Evolutionary conservation across 352 stramenopile species (phyloP).

Genomic region (Globisporangium alternatum): DNA sequence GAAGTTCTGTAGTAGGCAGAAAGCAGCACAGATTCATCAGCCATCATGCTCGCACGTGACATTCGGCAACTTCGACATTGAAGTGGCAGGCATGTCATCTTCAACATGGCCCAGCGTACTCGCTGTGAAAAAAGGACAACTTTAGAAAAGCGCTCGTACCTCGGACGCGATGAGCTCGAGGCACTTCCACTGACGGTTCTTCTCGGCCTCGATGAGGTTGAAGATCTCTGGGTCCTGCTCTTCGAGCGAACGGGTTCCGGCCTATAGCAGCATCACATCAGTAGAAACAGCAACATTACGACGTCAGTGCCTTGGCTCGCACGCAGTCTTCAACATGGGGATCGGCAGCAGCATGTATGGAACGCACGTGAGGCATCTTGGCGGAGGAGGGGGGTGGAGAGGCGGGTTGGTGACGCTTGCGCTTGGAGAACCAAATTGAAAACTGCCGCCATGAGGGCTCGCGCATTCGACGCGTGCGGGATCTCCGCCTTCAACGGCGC

Average conservation of each 20-base stretch:
- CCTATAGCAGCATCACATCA: slow-evolving; percentile 18
- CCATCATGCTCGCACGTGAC: background rate
- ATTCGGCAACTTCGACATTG: slow-evolving; percentile 14
- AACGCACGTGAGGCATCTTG: slow-evolving; percentile 60
- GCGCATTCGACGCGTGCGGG: background rate
- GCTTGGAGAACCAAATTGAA: slow-evolving; percentile 23
- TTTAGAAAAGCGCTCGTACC: slow-evolving; percentile 16
- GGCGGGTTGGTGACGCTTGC: background rate
- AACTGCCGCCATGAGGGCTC: slow-evolving; percentile 6
- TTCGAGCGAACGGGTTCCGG: slow-evolving; percentile 80
- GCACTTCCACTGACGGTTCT: slow-evolving; percentile 96
- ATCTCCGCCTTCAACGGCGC: slow-evolving; percentile 1
- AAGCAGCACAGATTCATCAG: slow-evolving; percentile 4
- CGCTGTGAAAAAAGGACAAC: background rate
- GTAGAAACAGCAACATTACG: background rate
- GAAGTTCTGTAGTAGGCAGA: slow-evolving; percentile 86
- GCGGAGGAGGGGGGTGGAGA: background rate
- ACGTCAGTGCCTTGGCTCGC: background rate
- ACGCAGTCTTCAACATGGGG: background rate
- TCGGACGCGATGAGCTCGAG: slow-evolving; percentile 99
- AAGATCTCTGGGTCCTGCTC: slow-evolving; percentile 97
- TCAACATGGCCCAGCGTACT: slow-evolving; percentile 1
- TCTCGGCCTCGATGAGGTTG: slow-evolving; percentile 99
- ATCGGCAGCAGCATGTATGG: slow-evolving; percentile 4
- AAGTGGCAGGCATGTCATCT: slow-evolving; percentile 1